Percentiles rank a stretch among this genome's conserved stretches.
Evolutionary conservation across 2,329 filamentous ascomycete genomes (phyloP).

Genomic region (Fusarium mundagurra): DNA sequence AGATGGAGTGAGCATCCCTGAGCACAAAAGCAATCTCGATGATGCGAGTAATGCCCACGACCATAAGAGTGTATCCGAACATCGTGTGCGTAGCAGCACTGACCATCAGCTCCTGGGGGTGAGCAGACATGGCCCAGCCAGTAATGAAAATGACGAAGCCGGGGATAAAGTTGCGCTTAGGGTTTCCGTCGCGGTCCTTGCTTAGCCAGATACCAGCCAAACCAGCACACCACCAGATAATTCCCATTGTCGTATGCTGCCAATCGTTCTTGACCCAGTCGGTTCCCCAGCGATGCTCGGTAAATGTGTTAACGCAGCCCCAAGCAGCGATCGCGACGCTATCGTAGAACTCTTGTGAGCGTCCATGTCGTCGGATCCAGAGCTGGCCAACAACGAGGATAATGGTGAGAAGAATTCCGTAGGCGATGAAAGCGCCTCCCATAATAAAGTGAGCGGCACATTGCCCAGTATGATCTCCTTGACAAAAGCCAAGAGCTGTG

Average conservation of each 20-base stretch:
- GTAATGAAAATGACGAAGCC: conserved; percentile 91
- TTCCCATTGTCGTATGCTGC: conserved; percentile 99
- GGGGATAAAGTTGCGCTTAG: conserved; percentile 92
- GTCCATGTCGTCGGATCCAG: conserved; percentile 83
- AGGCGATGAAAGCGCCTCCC: conserved; percentile 95
- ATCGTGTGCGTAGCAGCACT: conserved; percentile 88
- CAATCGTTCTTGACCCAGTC: conserved; percentile 93
- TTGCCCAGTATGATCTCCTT: conserved; percentile 89
- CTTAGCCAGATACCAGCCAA: conserved; percentile 93
- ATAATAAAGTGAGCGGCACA: conserved; percentile 98
- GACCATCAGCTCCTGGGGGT: conserved; percentile 84
- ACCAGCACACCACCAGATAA: conserved; percentile 97
- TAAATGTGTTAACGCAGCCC: conserved; percentile 98
- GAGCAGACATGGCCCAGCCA: conserved; percentile 93
- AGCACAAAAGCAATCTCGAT: conserved; percentile 93
- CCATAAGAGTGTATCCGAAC: conserved; percentile 97
- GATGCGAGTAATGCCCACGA: conserved; percentile 81
- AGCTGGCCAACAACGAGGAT: conserved; percentile 87
- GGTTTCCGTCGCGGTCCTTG: conserved; percentile 80
- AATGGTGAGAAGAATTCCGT: conserved; percentile 88
- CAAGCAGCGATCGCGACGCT: conserved; percentile 89
- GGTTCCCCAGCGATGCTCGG: conserved; percentile 92
- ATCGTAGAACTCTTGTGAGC: conserved; percentile 97
- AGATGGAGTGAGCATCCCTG: conserved; percentile 72
- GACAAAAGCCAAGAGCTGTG: conserved; percentile 90